These are phyloP conservation scores for Ustilago tritici DNA, from an alignment of 1,284 basidiomycete genomes.

Conservation along the genomic window DNA sequence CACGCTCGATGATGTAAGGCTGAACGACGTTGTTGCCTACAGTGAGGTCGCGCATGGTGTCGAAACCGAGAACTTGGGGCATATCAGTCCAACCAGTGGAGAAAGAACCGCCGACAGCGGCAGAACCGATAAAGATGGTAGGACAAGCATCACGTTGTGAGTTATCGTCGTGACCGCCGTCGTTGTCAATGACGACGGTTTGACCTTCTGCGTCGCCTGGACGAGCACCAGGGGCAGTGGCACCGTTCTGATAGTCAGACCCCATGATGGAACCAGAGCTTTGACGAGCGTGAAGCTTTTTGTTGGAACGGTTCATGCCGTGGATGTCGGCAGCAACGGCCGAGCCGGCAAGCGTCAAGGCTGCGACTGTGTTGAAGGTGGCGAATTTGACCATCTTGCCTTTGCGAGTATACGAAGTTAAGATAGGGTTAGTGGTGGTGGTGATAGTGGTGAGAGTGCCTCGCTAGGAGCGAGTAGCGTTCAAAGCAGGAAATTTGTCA, in stretches of 20 bases:
- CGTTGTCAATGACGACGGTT: slow-evolving; percentile 53
- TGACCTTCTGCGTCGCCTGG: slow-evolving; percentile 55
- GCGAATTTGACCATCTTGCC: slow-evolving; percentile 32
- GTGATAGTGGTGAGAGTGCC: background rate
- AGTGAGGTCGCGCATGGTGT: slow-evolving; percentile 54
- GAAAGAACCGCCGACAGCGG: slow-evolving; percentile 54
- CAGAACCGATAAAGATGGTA: slow-evolving; percentile 62
- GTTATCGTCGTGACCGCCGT: slow-evolving; percentile 58
- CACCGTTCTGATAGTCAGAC: slow-evolving; percentile 60
- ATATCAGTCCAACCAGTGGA: slow-evolving; percentile 56
- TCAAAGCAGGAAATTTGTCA: no score
- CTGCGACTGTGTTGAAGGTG: slow-evolving; percentile 14
- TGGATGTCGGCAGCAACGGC: slow-evolving; percentile 27
- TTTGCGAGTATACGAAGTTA: slow-evolving; percentile 5
- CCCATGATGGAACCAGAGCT: slow-evolving; percentile 44
- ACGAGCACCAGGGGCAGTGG: slow-evolving; percentile 48
- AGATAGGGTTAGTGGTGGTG: background rate
- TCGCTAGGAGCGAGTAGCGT: background rate
- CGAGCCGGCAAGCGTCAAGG: slow-evolving; percentile 31
- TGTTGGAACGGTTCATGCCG: slow-evolving; percentile 9
- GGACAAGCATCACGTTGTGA: slow-evolving; percentile 54
- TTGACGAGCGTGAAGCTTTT: slow-evolving; percentile 35
- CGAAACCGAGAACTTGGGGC: slow-evolving; percentile 64
- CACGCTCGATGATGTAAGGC: slow-evolving; percentile 53
- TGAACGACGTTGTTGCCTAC: slow-evolving; percentile 47